These are phyloP conservation scores for Casuarina equisetifolia DNA, from an alignment of 306 rosid genomes.

Conservation along the genomic window DNA sequence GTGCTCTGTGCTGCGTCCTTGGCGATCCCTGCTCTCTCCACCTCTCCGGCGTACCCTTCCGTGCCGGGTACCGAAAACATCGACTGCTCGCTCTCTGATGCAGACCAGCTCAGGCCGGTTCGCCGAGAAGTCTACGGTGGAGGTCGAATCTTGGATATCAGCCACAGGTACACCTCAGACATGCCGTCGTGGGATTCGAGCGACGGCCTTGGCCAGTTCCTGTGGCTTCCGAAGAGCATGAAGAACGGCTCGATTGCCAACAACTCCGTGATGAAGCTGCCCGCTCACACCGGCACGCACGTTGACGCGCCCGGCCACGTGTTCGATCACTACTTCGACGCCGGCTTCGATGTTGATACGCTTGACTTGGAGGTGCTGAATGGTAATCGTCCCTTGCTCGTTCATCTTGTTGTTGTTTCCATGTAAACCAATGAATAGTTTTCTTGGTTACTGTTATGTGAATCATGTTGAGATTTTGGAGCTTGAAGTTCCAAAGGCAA, in stretches of 20 bases:
- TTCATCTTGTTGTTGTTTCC: background rate
- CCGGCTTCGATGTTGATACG: slow-evolving; percentile 77
- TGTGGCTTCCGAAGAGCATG: slow-evolving; percentile 65
- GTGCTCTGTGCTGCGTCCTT: slow-evolving; percentile 29
- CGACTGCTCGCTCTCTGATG: slow-evolving; percentile 27
- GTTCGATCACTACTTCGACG: slow-evolving; percentile 71
- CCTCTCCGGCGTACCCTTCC: slow-evolving; percentile 48
- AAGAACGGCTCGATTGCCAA: slow-evolving; percentile 78
- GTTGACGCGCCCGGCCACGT: slow-evolving; percentile 84
- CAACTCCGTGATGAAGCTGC: slow-evolving; percentile 54
- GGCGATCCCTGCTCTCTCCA: slow-evolving; percentile 28
- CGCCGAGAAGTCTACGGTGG: slow-evolving; percentile 73
- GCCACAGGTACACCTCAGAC: slow-evolving; percentile 46
- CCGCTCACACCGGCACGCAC: slow-evolving; percentile 78
- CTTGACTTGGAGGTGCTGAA: slow-evolving; percentile 75
- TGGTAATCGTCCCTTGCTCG: slow-evolving; percentile 31
- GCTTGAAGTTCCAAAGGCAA: too few relatives aligned
- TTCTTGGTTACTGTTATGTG: background rate
- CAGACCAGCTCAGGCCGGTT: slow-evolving; percentile 40
- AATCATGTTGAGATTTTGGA: too few relatives aligned
- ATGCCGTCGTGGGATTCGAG: slow-evolving; percentile 56
- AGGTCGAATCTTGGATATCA: slow-evolving; percentile 68
- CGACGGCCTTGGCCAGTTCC: slow-evolving; percentile 63
- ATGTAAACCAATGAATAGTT: too few relatives aligned
- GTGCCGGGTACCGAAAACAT: slow-evolving; percentile 45